These are phyloP conservation scores for Neostapfia colusana DNA, from an alignment of 176 grass and related monocot genomes.

Conservation along the genomic window DNA sequence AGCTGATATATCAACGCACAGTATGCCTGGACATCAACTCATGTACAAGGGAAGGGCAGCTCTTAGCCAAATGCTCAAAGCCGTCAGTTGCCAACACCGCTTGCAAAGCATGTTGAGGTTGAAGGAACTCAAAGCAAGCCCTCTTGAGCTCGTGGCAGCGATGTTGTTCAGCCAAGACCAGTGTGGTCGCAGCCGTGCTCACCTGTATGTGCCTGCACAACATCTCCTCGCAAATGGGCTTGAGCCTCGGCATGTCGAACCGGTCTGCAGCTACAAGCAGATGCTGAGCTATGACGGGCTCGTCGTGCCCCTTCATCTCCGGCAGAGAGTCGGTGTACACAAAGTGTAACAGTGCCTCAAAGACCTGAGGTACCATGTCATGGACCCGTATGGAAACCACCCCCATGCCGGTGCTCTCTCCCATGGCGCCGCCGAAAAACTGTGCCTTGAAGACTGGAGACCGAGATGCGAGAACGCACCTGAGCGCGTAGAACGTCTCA, in stretches of 20 bases:
- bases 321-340: slow-evolving; percentile 40
- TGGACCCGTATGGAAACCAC: slow-evolving; percentile 14
- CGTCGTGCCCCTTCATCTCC: neutral
- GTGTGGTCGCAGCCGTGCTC: no score
- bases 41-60: neutral
- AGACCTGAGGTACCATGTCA: slow-evolving; percentile 44
- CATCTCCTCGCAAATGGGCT: slow-evolving; percentile 32
- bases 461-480: neutral
- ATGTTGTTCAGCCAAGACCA: slow-evolving; percentile 7
- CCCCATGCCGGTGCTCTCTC: neutral
- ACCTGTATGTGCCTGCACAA: neutral
- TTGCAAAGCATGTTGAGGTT: neutral
- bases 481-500: neutral
- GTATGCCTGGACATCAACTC: neutral
- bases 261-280: slow-evolving; percentile 45
- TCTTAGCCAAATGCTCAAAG: neutral
- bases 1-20: no score
- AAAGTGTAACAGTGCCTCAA: slow-evolving; percentile 36
- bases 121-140: neutral
- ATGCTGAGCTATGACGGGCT: slow-evolving; percentile 22
- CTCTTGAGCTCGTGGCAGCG: neutral
- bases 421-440: slow-evolving; percentile 47
- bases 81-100: neutral
- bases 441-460: slow-evolving; percentile 8
- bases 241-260: slow-evolving; percentile 39